Evolutionary conservation across 2,329 filamentous ascomycete species (phyloP).

Genomic region (Arthrobotrys conoides): DNA sequence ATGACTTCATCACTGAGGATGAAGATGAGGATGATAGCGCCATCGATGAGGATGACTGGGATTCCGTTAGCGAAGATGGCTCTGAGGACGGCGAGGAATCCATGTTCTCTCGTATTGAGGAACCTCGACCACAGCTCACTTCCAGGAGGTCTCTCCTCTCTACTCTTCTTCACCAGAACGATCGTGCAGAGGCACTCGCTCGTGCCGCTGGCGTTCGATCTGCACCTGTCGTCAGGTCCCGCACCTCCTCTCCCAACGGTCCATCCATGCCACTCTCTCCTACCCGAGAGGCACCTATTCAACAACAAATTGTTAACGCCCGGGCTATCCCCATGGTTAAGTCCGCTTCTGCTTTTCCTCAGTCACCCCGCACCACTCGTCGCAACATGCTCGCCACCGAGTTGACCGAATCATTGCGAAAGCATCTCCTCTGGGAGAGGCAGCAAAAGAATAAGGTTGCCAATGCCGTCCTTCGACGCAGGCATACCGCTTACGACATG

Average conservation of each 20-base stretch:
- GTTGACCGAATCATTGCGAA: constrained; percentile 90
- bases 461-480: constrained; percentile 88
- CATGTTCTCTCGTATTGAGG: constrained; percentile 89
- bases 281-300: constrained; percentile 74
- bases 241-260: constrained; percentile 78
- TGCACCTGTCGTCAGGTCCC: constrained; percentile 74
- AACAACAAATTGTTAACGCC: constrained; percentile 74
- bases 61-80: constrained; percentile 83
- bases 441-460: constrained; percentile 92
- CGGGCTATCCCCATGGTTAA: constrained; percentile 86
- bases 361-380: constrained; percentile 89
- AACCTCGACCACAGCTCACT: constrained; percentile 83
- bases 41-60: constrained; percentile 79
- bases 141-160: constrained; percentile 91
- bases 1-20: constrained; percentile 71
- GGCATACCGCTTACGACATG: constrained; percentile 86
- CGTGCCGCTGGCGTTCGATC: constrained; percentile 67
- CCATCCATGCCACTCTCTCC: constrained; percentile 75
- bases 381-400: constrained; percentile 97
- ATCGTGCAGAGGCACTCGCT: constrained; percentile 78
- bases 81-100: constrained; percentile 84
- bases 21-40: constrained; percentile 82
- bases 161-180: constrained; percentile 85
- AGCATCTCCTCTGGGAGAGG: constrained; percentile 93
- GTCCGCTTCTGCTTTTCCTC: constrained; percentile 78